Percentiles rank a stretch among this genome's conserved stretches.
Evolutionary conservation across 345 rosid species (phyloP).

Genomic region (Rhizophora mangle): DNA sequence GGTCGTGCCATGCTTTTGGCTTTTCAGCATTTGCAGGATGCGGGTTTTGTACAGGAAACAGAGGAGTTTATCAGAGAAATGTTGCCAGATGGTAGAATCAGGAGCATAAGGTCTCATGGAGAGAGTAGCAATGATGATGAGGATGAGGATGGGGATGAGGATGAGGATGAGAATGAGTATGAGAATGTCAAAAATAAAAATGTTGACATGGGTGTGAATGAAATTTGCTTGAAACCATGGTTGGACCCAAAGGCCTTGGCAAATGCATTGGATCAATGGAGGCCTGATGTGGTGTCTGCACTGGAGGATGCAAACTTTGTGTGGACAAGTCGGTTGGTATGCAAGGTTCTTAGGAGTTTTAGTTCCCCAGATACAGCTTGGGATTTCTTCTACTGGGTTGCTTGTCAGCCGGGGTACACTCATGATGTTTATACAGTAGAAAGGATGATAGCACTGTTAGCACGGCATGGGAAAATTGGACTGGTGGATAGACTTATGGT

Average conservation of each 20-base stretch:
- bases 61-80: conserved; percentile 52
- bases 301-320: conserved; percentile 70
- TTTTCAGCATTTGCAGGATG: conserved; percentile 55
- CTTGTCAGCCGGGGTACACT: conserved; percentile 72
- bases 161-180: conserved; percentile 20
- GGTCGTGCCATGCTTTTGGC: conserved; percentile 49
- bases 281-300: conserved; percentile 50
- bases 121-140: conserved; percentile 36
- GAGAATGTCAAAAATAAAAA: conserved; percentile 10
- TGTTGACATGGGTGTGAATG: conserved; percentile 20
- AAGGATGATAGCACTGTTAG: conserved; percentile 74
- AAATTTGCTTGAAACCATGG: conserved; percentile 70
- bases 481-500: conserved; percentile 62
- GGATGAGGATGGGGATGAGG: conserved; percentile 26
- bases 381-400: conserved; percentile 93
- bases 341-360: conserved; percentile 76
- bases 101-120: conserved; percentile 34
- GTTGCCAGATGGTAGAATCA: conserved; percentile 71
- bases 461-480: conserved; percentile 62
- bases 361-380: conserved; percentile 70
- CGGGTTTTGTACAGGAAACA: conserved; percentile 52
- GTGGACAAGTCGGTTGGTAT: conserved; percentile 80
- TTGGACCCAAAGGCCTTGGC: conserved; percentile 88
- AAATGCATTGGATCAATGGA: conserved; percentile 60
- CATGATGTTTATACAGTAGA: conserved; percentile 72